Evolutionary conservation across 176 grass and related monocot genomes (phyloP).

Genomic region (Musa schizocarpa): DNA sequence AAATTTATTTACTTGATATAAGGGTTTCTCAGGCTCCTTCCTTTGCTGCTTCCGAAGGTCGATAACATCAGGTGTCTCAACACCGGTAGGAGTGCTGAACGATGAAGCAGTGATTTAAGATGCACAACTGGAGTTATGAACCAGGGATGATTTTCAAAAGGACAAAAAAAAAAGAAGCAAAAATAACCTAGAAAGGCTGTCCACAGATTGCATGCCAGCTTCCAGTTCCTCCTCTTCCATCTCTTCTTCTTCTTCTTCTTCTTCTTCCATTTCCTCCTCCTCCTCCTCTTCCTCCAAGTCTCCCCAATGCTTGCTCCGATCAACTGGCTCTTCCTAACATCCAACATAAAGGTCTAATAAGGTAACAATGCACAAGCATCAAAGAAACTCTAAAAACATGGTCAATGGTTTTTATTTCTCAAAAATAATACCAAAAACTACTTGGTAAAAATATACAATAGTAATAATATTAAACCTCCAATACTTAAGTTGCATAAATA

Average conservation of each 20-base stretch:
- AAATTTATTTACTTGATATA: constrained; percentile 60
- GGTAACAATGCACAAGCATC: too few species aligned
- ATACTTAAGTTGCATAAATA: too few species aligned
- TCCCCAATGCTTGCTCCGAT: constrained; percentile 92
- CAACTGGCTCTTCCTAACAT: constrained; percentile 74
- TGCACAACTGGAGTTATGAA: not conserved
- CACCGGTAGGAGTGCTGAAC: constrained; percentile 83
- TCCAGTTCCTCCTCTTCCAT: constrained; percentile 82
- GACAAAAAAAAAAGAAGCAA: not conserved
- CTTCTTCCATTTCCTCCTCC: constrained; percentile 14
- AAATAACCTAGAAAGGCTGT: constrained; percentile 71
- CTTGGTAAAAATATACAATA: too few species aligned
- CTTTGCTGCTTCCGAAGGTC: constrained; percentile 87
- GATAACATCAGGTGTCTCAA: constrained; percentile 95
- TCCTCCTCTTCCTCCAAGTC: constrained; percentile 86
- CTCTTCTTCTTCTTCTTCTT: constrained; percentile 41
- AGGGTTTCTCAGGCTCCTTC: constrained; percentile 78
- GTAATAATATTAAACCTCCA: too few species aligned
- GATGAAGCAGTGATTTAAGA: not conserved
- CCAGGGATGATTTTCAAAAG: not conserved
- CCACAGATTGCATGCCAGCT: constrained; percentile 74
- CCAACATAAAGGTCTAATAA: too few species aligned
- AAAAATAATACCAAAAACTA: too few species aligned
- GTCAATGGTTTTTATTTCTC: too few species aligned
- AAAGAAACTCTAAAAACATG: too few species aligned